Base-by-base conservation (phyloP, 495 filamentous ascomycete species). In the Annulohypoxylon stygium region DNA sequence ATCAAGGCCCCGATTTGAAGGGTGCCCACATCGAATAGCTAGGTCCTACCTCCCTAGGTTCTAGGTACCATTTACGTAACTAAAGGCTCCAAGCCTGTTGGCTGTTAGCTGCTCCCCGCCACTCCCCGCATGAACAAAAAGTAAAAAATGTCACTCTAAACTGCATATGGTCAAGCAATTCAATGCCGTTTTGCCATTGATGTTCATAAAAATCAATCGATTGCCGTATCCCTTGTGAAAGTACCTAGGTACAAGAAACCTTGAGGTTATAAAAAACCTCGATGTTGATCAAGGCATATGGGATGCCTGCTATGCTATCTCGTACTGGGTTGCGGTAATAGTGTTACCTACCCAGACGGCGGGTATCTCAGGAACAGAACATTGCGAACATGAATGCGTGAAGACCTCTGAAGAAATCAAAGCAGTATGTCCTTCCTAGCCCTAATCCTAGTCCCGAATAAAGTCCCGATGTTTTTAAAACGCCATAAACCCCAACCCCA, bases 341-440 rank as follows among this genome's bases (percentile, higher is more conserved):
- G 3, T 30, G 30, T 30, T 30, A 30, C 12, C 39, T 30, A 30
- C 12, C 39, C 39, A 66, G 69, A 72, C 43, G 16, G 6, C 26
- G 70, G 70, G 70, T 72, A 72, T 72, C 70, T 72, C 16, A 60
- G 51, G 26, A 61, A 16, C 12, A 14, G 36, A 61, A 48, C 12
- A 39, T 20, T 20, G 54, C 54, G 23, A 58, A 41, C 57, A 30
- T 20, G 18, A 37, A 67, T 47, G 48, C 63, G 26, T 47, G 23
- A 41, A 20, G 36, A 8, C 30, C 50, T 50, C 30, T 14, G 48
- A 30, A 33, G 34, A 61, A 45, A 41, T 34, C 18, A 16, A 25
- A 39, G 4, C 6, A 50, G 3, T 2, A 58, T 11, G 12, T 43
- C 30, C 30, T 30, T 30, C 30, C 30, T 30, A 30, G 53, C 4